Evolutionary conservation across 129 eudicot genomes (phyloP), one percentile per base, ranked within the genome.

Genomic region (Flaveria sonorensis): DNA sequence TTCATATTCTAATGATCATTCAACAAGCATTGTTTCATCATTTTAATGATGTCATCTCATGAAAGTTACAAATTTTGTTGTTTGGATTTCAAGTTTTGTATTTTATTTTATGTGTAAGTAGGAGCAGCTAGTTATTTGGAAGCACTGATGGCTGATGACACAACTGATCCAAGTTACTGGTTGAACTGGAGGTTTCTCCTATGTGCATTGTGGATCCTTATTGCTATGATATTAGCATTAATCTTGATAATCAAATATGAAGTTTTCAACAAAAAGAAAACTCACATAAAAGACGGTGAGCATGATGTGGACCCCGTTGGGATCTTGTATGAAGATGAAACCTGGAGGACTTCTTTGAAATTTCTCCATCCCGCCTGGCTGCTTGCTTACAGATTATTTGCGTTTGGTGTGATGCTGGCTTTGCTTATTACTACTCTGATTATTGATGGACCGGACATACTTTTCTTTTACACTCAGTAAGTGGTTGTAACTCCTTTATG

Each of bases 381-480:
- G 62, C 89, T 92, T 57, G 87, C 53, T 75, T 92, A 77, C 85
- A 83, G 99, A 79, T 26, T 89, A 42, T 45, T 86, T 71, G 92
- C 97, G n/a, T 89, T 95, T 70, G 61, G 79, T 77, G 62, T 79
- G 50, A 88, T 95, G 71, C 64, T 89, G 76, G 73, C 85, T 7
- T 66, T 92, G 83, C 86, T 95, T 76, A 30, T 74, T 42, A 76
- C 81, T 21, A 83, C 82, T 77, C 50, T 77, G 7, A 69, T 92
- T 40, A 28, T 28, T 71, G 81, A 74, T 47, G 87, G 91, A 59
- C 86, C 72, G 16, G 82, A 76, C 63, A 73, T 81, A 40, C 85
- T 95, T 77, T 83, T 39, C 81, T 95, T 74, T 69, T 95, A 95
- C 81, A 95, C 99, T 30, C 88, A 91, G 99, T 95, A 86, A 91